Percentiles rank a stretch among this genome's conserved stretches.
Conservation (phyloP, 345 rosid species). For the Pugionium dolabratum region DNA sequence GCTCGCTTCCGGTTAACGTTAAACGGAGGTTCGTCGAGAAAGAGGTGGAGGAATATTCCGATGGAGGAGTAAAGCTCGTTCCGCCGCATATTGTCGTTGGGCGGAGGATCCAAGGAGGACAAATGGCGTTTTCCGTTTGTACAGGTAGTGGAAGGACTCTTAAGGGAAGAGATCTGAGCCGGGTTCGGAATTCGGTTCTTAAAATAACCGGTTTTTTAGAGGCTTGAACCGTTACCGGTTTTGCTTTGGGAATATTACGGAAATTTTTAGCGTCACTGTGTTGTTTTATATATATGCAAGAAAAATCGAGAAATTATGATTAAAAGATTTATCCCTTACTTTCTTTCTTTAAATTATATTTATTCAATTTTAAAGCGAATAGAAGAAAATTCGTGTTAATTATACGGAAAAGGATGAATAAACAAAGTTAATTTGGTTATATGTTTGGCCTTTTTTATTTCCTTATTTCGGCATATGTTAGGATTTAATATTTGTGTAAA, state of each 20-base stretch:
- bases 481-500: no score
- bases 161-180: constrained; percentile 35
- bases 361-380: neutral
- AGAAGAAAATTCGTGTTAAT: neutral
- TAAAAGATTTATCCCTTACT: neutral
- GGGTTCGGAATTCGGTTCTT: constrained; percentile 41
- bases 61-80: constrained; percentile 23
- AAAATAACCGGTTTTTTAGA: constrained; percentile 40
- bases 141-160: constrained; percentile 39
- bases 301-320: no score
- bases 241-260: neutral
- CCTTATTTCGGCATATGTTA: no score
- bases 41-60: constrained; percentile 19
- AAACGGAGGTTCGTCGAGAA: constrained; percentile 7
- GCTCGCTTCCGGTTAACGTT: constrained; percentile 45
- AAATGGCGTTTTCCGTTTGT: constrained; percentile 41
- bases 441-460: neutral
- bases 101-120: constrained; percentile 36
- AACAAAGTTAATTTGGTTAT: neutral
- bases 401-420: neutral
- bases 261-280: neutral
- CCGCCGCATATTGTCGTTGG: constrained; percentile 46
- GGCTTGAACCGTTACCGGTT: constrained; percentile 31
- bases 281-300: neutral
- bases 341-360: neutral